Conservation (phyloP, 805 yeast genomes). For the Candida coquimbonensis region DNA sequence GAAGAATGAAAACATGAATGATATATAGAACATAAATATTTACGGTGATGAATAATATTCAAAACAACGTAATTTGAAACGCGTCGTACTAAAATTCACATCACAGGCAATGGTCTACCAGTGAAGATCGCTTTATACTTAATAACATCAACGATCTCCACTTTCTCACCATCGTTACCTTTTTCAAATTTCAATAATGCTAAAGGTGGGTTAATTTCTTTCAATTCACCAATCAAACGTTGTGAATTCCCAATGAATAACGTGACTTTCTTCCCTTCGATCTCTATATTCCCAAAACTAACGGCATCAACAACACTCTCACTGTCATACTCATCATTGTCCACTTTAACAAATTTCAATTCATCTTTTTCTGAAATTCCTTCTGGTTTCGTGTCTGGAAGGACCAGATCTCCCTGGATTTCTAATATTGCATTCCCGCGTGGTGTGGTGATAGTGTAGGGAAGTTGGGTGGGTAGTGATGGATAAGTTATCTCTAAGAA, state of each 20-base stretch:
- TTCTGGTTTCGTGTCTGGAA: constrained; percentile 33
- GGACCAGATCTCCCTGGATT: constrained; percentile 65
- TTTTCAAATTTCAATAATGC: constrained; percentile 48
- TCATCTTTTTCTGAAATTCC: constrained; percentile 29
- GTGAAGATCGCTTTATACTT: constrained; percentile 53
- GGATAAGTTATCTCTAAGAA: not conserved
- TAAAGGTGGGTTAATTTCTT: constrained; percentile 54
- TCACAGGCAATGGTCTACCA: constrained; percentile 69
- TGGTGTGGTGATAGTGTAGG: constrained; percentile 36
- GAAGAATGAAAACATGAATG: not conserved
- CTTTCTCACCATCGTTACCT: constrained; percentile 16
- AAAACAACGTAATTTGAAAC: too few relatives aligned
- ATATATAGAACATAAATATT: too few relatives aligned
- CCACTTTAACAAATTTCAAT: constrained; percentile 26
- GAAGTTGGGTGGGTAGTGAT: not conserved
- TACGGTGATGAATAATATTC: too few relatives aligned
- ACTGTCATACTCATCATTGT: not conserved
- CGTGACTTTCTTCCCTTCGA: constrained; percentile 44
- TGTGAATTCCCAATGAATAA: constrained; percentile 64
- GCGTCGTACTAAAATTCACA: constrained; percentile 34
- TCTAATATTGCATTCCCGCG: constrained; percentile 57
- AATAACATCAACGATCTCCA: constrained; percentile 54
- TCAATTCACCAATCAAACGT: constrained; percentile 55
- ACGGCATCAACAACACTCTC: constrained; percentile 29
- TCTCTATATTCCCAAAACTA: constrained; percentile 41